These are phyloP conservation scores for Fomitopsis pinicola DNA, from an alignment of 1,284 basidiomycete species.

Conservation along the genomic window DNA sequence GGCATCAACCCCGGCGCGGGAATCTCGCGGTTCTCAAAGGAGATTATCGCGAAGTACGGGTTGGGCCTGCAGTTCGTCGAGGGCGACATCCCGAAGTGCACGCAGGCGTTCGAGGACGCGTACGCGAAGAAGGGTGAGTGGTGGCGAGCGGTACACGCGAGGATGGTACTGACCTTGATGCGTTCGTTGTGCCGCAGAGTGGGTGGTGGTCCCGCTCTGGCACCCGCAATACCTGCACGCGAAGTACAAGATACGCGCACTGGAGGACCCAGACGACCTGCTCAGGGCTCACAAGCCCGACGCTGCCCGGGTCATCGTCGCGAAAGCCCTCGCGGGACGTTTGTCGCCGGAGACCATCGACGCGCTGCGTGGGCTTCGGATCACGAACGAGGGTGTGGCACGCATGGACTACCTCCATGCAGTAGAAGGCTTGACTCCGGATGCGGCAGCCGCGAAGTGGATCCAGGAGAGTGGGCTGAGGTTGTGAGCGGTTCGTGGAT, in stretches of 20 bases:
- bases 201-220: not conserved
- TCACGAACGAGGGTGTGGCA: not conserved
- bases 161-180: not conserved
- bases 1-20: constrained; percentile 1
- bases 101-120: not conserved
- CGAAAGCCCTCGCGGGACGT: not conserved
- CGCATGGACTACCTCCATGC: not conserved
- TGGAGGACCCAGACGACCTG: not conserved
- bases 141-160: not conserved
- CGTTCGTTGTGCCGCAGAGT: not conserved
- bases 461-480: not conserved
- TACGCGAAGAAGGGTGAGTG: not conserved
- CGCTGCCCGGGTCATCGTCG: not conserved
- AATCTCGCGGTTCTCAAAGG: constrained; percentile 3
- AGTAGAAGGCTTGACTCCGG: not conserved
- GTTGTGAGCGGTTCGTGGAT: not conserved
- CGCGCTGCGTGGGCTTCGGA: not conserved
- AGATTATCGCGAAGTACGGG: not conserved
- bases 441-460: not conserved
- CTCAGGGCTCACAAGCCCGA: not conserved
- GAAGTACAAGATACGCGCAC: not conserved
- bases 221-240: not conserved
- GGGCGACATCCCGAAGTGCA: constrained; percentile 1
- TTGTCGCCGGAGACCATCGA: not conserved
- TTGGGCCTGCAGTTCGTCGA: not conserved